Conservation (phyloP, 441 rosid species). For the Pelargonium cotyledonis region DNA sequence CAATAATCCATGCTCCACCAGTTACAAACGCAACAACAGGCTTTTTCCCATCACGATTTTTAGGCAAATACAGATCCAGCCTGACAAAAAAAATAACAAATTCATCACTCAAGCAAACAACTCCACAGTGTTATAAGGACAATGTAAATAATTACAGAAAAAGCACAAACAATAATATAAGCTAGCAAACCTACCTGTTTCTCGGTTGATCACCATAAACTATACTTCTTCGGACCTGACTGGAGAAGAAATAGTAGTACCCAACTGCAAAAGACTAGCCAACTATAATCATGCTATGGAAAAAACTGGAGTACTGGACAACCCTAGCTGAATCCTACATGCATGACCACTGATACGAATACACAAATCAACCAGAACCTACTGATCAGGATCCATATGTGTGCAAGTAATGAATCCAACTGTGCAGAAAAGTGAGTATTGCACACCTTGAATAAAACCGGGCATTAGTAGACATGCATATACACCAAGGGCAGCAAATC, state of each 20-base stretch:
- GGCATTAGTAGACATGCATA: slow-evolving; percentile 77
- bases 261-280: slow-evolving; percentile 63
- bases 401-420: neutral
- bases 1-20: slow-evolving; percentile 98
- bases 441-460: slow-evolving; percentile 89
- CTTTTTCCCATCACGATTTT: slow-evolving; percentile 54
- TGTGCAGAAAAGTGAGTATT: neutral
- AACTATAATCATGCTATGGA: slow-evolving; percentile 17
- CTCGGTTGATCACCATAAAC: slow-evolving; percentile 88
- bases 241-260: slow-evolving; percentile 80
- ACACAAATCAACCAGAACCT: slow-evolving; percentile 3
- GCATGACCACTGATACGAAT: neutral
- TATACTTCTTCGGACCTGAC: slow-evolving; percentile 61
- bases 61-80: slow-evolving; percentile 88
- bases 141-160: neutral
- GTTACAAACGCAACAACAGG: slow-evolving; percentile 91
- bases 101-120: slow-evolving; percentile 9
- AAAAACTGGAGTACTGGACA: neutral
- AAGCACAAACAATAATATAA: slow-evolving; percentile 12
- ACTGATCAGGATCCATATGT: slow-evolving; percentile 1
- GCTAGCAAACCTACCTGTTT: slow-evolving; percentile 52
- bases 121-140: slow-evolving; percentile 11
- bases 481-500: slow-evolving; percentile 90
- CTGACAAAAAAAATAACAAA: slow-evolving; percentile 34
- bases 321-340: neutral